phyloP scores from a whole-genome alignment of 495 filamentous ascomycete species.

The Aspergillus olivimuriae region DNA sequence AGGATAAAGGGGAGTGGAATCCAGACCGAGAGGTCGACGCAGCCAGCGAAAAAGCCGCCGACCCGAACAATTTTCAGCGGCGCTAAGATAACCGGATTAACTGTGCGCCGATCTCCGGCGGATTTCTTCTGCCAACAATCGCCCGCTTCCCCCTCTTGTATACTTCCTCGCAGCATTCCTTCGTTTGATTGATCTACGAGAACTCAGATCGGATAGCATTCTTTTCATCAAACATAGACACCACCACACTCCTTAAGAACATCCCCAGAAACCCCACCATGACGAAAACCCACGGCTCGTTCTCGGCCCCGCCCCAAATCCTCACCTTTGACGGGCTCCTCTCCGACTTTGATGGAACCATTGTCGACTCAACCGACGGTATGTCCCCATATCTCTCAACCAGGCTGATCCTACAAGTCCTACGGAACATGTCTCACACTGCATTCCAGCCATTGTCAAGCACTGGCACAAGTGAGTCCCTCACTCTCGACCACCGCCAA shows the following conservation, averaged over 20 bases:
- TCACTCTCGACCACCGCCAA: not conserved
- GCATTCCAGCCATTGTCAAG: slow-evolving; percentile 69
- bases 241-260: not conserved
- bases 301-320: slow-evolving; percentile 52
- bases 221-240: not conserved
- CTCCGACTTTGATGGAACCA: slow-evolving; percentile 82
- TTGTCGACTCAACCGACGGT: slow-evolving; percentile 42
- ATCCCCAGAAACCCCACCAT: slow-evolving; percentile 16
- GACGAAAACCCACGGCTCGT: slow-evolving; percentile 34
- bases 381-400: too few relatives aligned
- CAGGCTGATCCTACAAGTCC: too few relatives aligned
- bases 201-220: not conserved
- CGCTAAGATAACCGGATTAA: slow-evolving; percentile 41
- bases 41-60: slow-evolving; percentile 21
- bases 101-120: slow-evolving; percentile 36
- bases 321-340: slow-evolving; percentile 70
- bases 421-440: too few relatives aligned
- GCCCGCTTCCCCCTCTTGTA: too few relatives aligned
- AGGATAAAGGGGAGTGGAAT: slow-evolving; percentile 4
- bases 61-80: slow-evolving; percentile 24
- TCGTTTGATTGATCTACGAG: too few relatives aligned
- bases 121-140: not conserved
- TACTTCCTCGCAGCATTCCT: too few relatives aligned
- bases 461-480: slow-evolving; percentile 75
- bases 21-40: slow-evolving; percentile 4